These are phyloP conservation scores for Oryza coarctata DNA, from an alignment of 176 grass and related monocot species.

Conservation along the genomic window DNA sequence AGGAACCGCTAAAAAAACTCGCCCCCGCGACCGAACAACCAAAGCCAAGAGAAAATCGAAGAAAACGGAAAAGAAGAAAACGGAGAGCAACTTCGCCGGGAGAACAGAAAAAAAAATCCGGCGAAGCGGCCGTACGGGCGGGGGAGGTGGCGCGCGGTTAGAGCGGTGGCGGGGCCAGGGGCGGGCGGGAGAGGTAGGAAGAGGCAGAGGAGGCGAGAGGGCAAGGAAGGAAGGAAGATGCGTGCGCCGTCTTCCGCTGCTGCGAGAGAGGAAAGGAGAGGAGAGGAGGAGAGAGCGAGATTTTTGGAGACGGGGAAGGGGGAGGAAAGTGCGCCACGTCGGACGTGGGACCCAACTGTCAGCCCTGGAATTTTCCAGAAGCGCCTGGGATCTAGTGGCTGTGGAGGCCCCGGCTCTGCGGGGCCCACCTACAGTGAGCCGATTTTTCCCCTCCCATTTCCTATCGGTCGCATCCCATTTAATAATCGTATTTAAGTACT, in stretches of 20 bases:
- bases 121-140: not conserved
- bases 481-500: too few relatives aligned
- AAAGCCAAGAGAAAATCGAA: too few relatives aligned
- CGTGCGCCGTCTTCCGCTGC: too few relatives aligned
- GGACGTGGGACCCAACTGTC: slow-evolving; percentile 18
- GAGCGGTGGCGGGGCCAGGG: not conserved
- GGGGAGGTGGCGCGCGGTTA: not conserved
- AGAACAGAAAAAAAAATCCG: not conserved
- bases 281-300: slow-evolving; percentile 1
- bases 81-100: not conserved
- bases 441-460: not conserved
- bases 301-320: slow-evolving; percentile 22
- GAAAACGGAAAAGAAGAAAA: not conserved
- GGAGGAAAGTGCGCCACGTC: slow-evolving; percentile 45
- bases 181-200: too few relatives aligned
- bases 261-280: not conserved
- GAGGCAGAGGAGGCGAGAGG: not conserved
- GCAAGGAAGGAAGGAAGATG: not conserved
- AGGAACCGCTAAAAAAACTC: not conserved
- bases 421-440: slow-evolving; percentile 24
- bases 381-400: slow-evolving; percentile 49
- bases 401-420: not conserved
- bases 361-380: slow-evolving; percentile 52
- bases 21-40: not conserved
- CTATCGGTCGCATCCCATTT: too few relatives aligned